Evolutionary conservation across 2,329 filamentous ascomycete genomes (phyloP).

Genomic region (Penicillium brasilianum): DNA sequence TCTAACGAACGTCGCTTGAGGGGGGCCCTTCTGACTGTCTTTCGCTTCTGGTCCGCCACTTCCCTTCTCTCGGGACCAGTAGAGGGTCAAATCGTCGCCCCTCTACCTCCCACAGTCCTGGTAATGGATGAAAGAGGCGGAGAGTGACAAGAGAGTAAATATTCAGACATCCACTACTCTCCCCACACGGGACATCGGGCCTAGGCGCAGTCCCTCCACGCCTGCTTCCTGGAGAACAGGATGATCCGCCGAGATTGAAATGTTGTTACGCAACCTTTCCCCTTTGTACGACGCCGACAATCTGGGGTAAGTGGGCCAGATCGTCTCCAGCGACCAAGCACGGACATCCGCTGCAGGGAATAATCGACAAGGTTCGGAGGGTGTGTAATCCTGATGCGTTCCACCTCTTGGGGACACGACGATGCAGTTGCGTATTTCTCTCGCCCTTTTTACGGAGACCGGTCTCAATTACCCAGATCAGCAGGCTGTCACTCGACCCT

Average conservation of each 20-base stretch:
- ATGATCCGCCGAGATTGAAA: conserved; percentile 19
- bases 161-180: not conserved
- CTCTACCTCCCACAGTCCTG: not conserved
- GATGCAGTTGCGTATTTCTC: not conserved
- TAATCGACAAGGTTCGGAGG: conserved; percentile 29
- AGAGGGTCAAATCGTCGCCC: conserved; percentile 1
- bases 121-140: not conserved
- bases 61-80: not conserved
- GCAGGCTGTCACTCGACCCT: conserved; percentile 16
- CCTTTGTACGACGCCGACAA: conserved; percentile 25
- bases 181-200: not conserved
- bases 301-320: conserved; percentile 39
- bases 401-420: conserved; percentile 3
- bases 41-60: not conserved
- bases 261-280: conserved; percentile 21
- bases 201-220: conserved; percentile 11
- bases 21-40: not conserved
- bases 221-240: conserved; percentile 3
- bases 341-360: conserved; percentile 38
- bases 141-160: not conserved
- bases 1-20: not conserved
- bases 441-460: not conserved
- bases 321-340: conserved; percentile 30
- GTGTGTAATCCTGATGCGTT: conserved; percentile 13
- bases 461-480: conserved; percentile 8